A percentile compares a stretch with the other conserved stretches of the same genome.
Conservation (phyloP, 176 grass and related monocot species). For the Avena sativa region DNA sequence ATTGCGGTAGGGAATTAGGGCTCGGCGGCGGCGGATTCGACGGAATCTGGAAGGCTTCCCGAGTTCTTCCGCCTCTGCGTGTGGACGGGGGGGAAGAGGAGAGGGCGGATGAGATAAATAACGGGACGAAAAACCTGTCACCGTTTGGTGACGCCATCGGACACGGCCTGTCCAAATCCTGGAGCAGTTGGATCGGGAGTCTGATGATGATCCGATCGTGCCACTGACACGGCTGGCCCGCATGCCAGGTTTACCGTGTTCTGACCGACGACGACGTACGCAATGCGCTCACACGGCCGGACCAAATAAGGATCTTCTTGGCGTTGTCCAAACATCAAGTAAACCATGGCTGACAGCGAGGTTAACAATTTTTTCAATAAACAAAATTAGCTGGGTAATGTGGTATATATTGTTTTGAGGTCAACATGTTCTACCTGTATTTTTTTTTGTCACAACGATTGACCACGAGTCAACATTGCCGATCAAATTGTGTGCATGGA, state of each 20-base stretch:
- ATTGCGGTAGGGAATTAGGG: slow-evolving; percentile 33
- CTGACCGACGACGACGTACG: not conserved
- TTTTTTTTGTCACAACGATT: no score
- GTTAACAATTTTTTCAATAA: no score
- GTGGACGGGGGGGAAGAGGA: not conserved
- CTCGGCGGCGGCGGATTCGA: slow-evolving; percentile 16
- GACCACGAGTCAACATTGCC: no score
- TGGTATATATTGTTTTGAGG: no score
- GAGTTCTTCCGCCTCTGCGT: slow-evolving; percentile 16
- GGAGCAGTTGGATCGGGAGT: not conserved
- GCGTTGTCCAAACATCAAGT: no score
- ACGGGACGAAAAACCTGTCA: slow-evolving; percentile 12
- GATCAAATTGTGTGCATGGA: no score
- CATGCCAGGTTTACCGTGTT: not conserved
- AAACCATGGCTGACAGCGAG: no score
- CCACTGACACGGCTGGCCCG: not conserved
- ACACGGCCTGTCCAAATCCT: slow-evolving; percentile 27
- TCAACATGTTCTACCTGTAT: no score
- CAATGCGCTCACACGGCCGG: not conserved
- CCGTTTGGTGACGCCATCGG: slow-evolving; percentile 17
- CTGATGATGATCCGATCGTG: not conserved
- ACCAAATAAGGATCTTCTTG: not conserved
- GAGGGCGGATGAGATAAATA: slow-evolving; percentile 41
- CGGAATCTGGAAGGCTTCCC: slow-evolving; percentile 50
- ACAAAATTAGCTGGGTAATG: no score